Evolutionary conservation across 2,329 filamentous ascomycete species (phyloP), one percentile per base, ranked within the genome.

Genomic region (Pseudogymnoascus sp.): DNA sequence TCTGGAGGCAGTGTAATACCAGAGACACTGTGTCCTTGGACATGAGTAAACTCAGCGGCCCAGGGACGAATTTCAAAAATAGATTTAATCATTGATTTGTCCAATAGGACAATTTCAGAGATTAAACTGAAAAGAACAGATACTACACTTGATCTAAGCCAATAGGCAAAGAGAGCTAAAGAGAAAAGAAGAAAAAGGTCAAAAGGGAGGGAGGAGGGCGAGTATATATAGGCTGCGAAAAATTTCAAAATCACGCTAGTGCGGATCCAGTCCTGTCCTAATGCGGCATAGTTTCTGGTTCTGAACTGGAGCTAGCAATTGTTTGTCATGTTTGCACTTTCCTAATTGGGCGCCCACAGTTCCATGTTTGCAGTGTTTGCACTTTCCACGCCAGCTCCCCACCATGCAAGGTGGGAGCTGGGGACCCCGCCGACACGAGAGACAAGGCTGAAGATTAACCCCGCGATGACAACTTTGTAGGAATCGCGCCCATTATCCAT

Each of bases 71-170:
- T 63, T 68, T 63, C 80, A 90, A 90, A 87, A 89, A 92, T 90
- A 82, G 80, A 86, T 84, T 84, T 90, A 91, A 92, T 90, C 86
- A 84, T 79, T 80, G 82, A 82, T 83, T 80, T 80, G 79, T 79
- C 80, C 84, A 58, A 80, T 78, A 83, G 85, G 80, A 79, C 80
- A 81, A 82, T 91, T 89, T 88, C 88, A 92, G 88, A 88, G 86
- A 91, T 91, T 91, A 92, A 91, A 91, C 89, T 92, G 86, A 90
- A 89, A 91, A 91, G 88, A 92, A 91, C 88, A 90, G 87, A 90
- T 91, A 91, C 88, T 91, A 90, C 87, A 91, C 87, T 90, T 91
- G 88, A 91, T 91, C 88, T 90, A 89, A 89, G 84, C 84, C 81
- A 84, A 81, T 80, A 74, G 75, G 75, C 77, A 79, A 80, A 80